A percentile compares a stretch with the other conserved stretches of the same genome.
Conservation (phyloP, 2,329 filamentous ascomycete genomes). For the Diaporthe sp. region DNA sequence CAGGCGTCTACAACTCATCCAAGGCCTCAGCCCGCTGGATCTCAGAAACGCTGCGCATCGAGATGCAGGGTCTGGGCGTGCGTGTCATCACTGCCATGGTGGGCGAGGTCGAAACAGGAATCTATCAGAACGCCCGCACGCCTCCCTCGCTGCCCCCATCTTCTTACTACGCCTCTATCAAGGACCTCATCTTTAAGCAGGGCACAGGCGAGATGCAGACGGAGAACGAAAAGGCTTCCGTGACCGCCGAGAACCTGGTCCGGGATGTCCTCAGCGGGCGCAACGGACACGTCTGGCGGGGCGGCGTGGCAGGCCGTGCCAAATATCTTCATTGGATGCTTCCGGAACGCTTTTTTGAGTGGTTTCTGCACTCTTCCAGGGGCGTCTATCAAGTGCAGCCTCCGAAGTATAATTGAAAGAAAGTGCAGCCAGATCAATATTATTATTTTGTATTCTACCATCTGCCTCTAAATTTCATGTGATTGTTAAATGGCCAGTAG, state of each 20-base stretch:
- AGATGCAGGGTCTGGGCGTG: no score
- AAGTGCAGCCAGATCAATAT: no score
- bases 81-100: no score
- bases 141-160: not conserved
- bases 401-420: no score
- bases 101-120: no score
- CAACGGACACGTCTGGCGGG: not conserved
- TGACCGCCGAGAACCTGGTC: not conserved
- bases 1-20: no score
- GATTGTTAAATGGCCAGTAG: no score
- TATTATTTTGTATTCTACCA: no score
- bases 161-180: not conserved
- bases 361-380: not conserved
- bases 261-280: not conserved
- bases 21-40: no score
- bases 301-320: not conserved
- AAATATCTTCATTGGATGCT: not conserved
- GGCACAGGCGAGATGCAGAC: not conserved
- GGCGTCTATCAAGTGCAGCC: not conserved
- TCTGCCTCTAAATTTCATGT: no score
- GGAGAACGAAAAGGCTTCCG: not conserved
- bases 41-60: no score
- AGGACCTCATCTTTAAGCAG: not conserved
- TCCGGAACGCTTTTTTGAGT: not conserved
- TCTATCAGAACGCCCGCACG: no score